phyloP scores from a whole-genome alignment of 129 eudicot species.

The Logfia minima region DNA sequence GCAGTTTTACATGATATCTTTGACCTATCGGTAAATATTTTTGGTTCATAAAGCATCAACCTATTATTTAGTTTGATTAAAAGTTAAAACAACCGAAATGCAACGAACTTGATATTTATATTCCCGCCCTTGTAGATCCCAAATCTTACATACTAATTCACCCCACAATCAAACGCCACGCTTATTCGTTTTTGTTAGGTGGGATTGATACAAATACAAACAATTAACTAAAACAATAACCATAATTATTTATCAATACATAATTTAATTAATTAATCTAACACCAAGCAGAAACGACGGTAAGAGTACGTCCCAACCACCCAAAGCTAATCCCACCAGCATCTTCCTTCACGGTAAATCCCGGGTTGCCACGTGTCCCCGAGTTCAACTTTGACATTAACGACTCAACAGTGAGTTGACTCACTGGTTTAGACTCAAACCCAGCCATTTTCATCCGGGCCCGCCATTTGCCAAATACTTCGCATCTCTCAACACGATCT shows the following conservation, averaged over 20 bases:
- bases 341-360: conserved; percentile 65
- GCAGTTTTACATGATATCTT: no score
- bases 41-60: not conserved
- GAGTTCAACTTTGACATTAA: conserved; percentile 51
- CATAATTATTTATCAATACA: not conserved
- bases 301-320: conserved; percentile 79
- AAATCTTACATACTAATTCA: conserved; percentile 19
- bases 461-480: conserved; percentile 97
- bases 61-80: not conserved
- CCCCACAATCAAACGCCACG: conserved; percentile 43
- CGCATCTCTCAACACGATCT: conserved; percentile 93
- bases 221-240: conserved; percentile 1
- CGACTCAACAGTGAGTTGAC: conserved; percentile 55
- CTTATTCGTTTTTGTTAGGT: conserved; percentile 44
- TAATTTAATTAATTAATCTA: conserved; percentile 25
- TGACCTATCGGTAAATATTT: no score
- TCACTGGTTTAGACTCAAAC: conserved; percentile 45
- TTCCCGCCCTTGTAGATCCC: conserved; percentile 3
- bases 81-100: not conserved
- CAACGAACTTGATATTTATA: conserved; percentile 1
- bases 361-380: conserved; percentile 86
- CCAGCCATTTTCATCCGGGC: conserved; percentile 98
- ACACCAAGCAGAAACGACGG: conserved; percentile 91
- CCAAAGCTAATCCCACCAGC: conserved; percentile 76
- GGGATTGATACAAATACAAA: conserved; percentile 25